These are phyloP conservation scores for Angomonas ambiguus DNA, from an alignment of 208 protist genomes.

Conservation along the genomic window DNA sequence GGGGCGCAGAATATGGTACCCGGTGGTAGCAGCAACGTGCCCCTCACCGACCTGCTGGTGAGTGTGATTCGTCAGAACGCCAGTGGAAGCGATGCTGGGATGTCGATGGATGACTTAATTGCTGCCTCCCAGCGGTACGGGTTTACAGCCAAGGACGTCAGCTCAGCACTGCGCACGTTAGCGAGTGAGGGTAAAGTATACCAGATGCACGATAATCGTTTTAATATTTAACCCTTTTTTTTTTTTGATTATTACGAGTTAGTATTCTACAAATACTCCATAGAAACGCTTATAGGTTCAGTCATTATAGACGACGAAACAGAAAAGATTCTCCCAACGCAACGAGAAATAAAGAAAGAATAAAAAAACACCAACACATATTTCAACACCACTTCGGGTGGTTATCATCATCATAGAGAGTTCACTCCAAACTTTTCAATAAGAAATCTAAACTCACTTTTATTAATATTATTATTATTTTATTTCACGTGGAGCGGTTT, in stretches of 20 bases:
- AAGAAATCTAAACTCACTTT: no score
- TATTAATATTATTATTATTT: no score
- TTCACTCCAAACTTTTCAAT: no score
- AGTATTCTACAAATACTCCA: no score
- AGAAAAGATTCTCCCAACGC: no score
- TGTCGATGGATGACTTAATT: conserved; percentile 80
- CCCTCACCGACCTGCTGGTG: conserved; percentile 71
- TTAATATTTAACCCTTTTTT: conserved; percentile 49
- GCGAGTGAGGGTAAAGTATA: conserved; percentile 75
- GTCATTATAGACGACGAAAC: no score
- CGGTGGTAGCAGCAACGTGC: conserved; percentile 59
- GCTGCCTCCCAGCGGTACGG: conserved; percentile 57
- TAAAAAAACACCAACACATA: no score
- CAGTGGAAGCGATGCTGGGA: conserved; percentile 38
- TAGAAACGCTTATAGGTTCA: no score
- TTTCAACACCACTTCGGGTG: no score
- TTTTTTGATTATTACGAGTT: background rate
- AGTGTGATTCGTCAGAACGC: conserved; percentile 65
- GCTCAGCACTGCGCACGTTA: conserved; percentile 62
- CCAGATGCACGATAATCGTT: conserved; percentile 82
- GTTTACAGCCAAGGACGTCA: conserved; percentile 61
- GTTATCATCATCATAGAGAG: no score
- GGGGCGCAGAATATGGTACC: conserved; percentile 69
- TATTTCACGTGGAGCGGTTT: no score
- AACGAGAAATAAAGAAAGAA: no score